Base-by-base conservation (phyloP, 495 filamentous ascomycete species). In the Aspergillus avenaceus region DNA sequence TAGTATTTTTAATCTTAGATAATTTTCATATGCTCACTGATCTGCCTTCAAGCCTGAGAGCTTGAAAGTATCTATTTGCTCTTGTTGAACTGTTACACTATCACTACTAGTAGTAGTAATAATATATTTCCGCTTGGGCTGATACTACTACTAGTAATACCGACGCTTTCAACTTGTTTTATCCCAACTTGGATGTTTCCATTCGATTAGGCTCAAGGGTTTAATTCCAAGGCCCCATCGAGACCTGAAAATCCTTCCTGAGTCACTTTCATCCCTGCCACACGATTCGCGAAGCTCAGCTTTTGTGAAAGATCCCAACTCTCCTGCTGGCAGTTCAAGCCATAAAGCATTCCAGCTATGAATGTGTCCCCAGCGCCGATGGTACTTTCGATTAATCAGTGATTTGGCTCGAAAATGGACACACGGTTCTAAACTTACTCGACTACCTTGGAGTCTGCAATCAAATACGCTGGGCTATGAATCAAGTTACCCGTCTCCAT, bases 321-420 rank as follows among this genome's bases (percentile, higher is more conserved):
- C 18, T 73, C 55, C 21, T 54, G 50, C 56, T 75, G 77, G 54
- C 70, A 78, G 38, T 75, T 65, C 53, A 86, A 58, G 16, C 73
- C 76, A 60, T 82, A 88, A 34, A 88, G 63, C 62, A 88, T 80
- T 21, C 84, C 86, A 7, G 85, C 85, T 52, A 86, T 81, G 55
- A 90, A 88, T 1, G 85, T 88, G 59, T 90, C 85, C 56, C 85
- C 86, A 49, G 86, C 86, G 37, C 85, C 84, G 41, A 87, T 76
- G 8, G 84, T 76, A 56, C 84, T 88, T 19, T 36, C 13, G 4
- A 26, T 11, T 5, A 16, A 29, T 73, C 32, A 66, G 62, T 37
- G 3, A 38, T 14, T 45, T 26, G 24, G 13, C 26, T 19, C 14
- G 14, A 13, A 2, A 18, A 14, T 16, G 16, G 1, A 16, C 1